A percentile compares a stretch with the other conserved stretches of the same genome.
Conservation (phyloP, 495 filamentous ascomycete genomes). For the Lasiosphaeria hispida region DNA sequence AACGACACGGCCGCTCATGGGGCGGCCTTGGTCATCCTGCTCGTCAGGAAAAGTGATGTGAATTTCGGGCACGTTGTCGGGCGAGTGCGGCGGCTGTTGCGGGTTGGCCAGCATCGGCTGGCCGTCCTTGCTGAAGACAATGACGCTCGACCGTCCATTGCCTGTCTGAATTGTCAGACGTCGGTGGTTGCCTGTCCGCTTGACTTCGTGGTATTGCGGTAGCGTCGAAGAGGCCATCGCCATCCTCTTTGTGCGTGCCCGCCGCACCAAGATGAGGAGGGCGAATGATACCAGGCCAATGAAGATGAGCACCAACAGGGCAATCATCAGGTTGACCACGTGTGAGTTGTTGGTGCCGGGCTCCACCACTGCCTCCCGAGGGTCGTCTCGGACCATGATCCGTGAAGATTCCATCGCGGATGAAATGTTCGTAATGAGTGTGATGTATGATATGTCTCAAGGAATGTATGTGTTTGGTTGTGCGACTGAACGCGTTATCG, state of each 20-base stretch:
- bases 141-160: constrained; percentile 69
- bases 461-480: constrained; percentile 8
- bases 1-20: constrained; percentile 83
- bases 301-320: constrained; percentile 73
- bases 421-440: constrained; percentile 17
- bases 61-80: constrained; percentile 84
- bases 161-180: constrained; percentile 52
- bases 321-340: constrained; percentile 72
- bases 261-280: constrained; percentile 67
- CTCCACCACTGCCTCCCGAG: constrained; percentile 47
- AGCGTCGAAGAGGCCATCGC: constrained; percentile 52
- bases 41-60: constrained; percentile 98
- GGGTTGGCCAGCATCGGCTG: constrained; percentile 73
- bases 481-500: constrained; percentile 2
- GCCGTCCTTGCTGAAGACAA: constrained; percentile 68
- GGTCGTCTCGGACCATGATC: constrained; percentile 38
- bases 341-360: constrained; percentile 41
- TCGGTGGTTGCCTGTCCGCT: constrained; percentile 41
- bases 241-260: constrained; percentile 39
- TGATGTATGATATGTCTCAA: not conserved
- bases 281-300: constrained; percentile 63
- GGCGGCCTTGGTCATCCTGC: constrained; percentile 80
- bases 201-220: constrained; percentile 55
- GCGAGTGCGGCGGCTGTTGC: constrained; percentile 70
- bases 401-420: constrained; percentile 49